Evolutionary conservation across 2,329 filamentous ascomycete genomes (phyloP).

Genomic region (Talaromyces verruculosus): DNA sequence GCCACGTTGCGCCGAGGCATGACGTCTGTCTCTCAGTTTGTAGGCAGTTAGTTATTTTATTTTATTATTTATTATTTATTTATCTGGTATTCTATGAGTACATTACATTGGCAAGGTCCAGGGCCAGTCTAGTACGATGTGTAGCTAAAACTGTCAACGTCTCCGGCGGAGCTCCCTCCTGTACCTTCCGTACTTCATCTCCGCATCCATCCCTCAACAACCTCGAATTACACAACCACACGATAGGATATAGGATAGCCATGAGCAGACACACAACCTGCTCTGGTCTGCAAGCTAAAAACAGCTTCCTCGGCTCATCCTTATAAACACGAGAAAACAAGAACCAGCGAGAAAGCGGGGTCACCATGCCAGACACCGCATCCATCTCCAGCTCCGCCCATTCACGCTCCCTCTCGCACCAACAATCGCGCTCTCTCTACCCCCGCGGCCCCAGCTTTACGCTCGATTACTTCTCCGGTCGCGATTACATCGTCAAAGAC

Average conservation of each 20-base stretch:
- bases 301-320: not conserved
- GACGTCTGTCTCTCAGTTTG: not conserved
- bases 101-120: not conserved
- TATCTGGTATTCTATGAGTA: not conserved
- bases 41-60: not conserved
- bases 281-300: not conserved
- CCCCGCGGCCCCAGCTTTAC: constrained; percentile 79
- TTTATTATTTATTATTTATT: not conserved
- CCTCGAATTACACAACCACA: not conserved
- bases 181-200: not conserved
- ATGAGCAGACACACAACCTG: not conserved
- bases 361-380: constrained; percentile 41
- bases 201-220: not conserved
- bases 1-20: constrained; percentile 10
- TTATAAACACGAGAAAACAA: not conserved
- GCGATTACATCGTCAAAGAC: constrained; percentile 97
- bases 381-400: constrained; percentile 25
- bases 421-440: constrained; percentile 66
- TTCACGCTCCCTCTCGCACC: constrained; percentile 39
- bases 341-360: not conserved
- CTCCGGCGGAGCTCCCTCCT: not conserved
- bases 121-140: not conserved
- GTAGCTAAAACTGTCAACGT: not conserved
- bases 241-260: not conserved
- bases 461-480: constrained; percentile 81